phyloP scores from a whole-genome alignment of 2,329 filamentous ascomycete genomes.

The Piedraia hortae region DNA sequence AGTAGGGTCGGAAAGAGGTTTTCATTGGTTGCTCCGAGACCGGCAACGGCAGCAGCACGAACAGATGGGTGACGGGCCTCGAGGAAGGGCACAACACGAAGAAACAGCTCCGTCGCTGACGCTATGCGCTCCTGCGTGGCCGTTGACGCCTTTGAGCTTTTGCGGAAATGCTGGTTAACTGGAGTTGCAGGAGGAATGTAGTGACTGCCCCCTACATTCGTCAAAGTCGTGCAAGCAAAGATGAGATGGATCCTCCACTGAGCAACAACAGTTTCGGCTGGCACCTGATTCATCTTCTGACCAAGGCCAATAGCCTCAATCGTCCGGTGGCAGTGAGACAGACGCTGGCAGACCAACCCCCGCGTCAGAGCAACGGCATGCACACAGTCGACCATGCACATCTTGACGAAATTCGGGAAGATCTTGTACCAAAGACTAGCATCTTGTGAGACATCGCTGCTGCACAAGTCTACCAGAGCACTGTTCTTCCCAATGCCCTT shows the following conservation, averaged over 20 bases:
- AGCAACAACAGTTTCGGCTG: slow-evolving; percentile 52
- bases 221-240: slow-evolving; percentile 86
- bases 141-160: slow-evolving; percentile 40
- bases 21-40: slow-evolving; percentile 80
- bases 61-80: slow-evolving; percentile 56
- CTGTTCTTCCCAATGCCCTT: slow-evolving; percentile 69
- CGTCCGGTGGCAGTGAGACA: slow-evolving; percentile 74
- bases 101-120: slow-evolving; percentile 70
- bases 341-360: slow-evolving; percentile 74
- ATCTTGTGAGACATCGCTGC: slow-evolving; percentile 84
- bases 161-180: slow-evolving; percentile 47
- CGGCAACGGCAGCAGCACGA: slow-evolving; percentile 67
- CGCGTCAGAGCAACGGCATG: slow-evolving; percentile 75
- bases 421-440: slow-evolving; percentile 93
- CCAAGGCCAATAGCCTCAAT: slow-evolving; percentile 56
- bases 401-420: slow-evolving; percentile 78
- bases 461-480: slow-evolving; percentile 76
- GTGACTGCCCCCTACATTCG: slow-evolving; percentile 36
- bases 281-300: slow-evolving; percentile 25
- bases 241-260: slow-evolving; percentile 97
- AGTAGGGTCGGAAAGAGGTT: slow-evolving; percentile 78
- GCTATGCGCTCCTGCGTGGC: slow-evolving; percentile 50
- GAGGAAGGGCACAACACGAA: slow-evolving; percentile 67
- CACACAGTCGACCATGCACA: slow-evolving; percentile 72
- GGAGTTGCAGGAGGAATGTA: slow-evolving; percentile 24